Base-by-base conservation (phyloP, 352 stramenopile genomes). In the Chrysophaeum taylorii region DNA sequence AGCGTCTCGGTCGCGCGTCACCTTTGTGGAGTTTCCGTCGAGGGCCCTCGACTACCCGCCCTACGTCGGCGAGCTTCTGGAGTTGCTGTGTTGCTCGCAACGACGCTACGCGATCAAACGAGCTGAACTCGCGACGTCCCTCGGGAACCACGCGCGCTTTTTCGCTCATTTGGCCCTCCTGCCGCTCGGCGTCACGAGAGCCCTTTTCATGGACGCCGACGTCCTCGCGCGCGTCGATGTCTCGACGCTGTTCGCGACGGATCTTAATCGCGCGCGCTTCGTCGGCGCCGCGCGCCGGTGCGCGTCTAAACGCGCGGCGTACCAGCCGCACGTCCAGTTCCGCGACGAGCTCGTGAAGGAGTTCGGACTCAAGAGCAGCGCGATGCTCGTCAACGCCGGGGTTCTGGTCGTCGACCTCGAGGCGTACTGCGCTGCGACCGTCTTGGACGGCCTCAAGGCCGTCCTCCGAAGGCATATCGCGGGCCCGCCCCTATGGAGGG, bases 131-230 rank as follows among this genome's bases (percentile, higher is more conserved):
- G 57, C 57, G 57, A 2, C 16, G 33, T 48, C 33, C 12, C 27
- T 66, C 14, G 57, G 57, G 12, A 66, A 66, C 57, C 57, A 66
- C 57, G 57, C 57, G 57, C 57, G 57, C 33, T 66, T 66, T 36
- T 66, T 66, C 57, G 57, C 57, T 23, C 27, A 66, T 36, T n/a
- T 66, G 21, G 57, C 57, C 31, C 57, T 66, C 14, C 57, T 66
- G 2, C 57, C 31, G 33, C 57, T 66, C 14, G 57, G 57, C 57
- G 35, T 31, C 33, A 9, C 33, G 14, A 9, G 57, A 2, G 57
- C 33, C 12, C 7, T 66, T 7, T 66, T 66, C 57, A 18, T 66
- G 12, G 57, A 66, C 57, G 57, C 31, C 1, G 57, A 66, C 36
- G 45, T 36, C 12, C 36, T 66, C 9, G 27, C 57, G 9, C 57